phyloP scores from a whole-genome alignment of 257 asterid species.

The Penstemon barbatus region DNA sequence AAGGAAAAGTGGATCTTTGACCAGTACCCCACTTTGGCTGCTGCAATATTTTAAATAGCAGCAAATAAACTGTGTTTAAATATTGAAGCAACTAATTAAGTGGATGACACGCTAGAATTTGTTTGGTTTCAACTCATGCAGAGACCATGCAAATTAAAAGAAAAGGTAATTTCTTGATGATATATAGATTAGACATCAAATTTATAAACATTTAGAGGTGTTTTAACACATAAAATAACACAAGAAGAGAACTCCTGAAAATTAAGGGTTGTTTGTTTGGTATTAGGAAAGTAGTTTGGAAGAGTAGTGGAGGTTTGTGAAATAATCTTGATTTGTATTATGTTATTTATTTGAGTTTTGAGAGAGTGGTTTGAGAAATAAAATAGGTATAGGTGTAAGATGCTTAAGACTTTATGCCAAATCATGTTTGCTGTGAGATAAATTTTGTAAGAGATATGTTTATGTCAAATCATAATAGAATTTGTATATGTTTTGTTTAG shows the following conservation, averaged over 20 bases:
- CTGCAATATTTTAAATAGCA: slow-evolving; percentile 6
- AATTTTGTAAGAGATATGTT: no score
- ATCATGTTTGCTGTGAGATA: no score
- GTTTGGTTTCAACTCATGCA: slow-evolving; percentile 8
- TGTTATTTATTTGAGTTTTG: no score
- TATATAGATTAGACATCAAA: background rate
- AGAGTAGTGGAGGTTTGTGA: background rate
- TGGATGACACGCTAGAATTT: slow-evolving; percentile 24
- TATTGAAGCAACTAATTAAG: background rate
- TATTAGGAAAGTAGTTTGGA: no score
- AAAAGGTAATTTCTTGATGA: background rate
- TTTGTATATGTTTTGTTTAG: no score
- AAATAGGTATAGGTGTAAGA: no score
- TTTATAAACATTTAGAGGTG: background rate
- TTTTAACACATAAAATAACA: background rate
- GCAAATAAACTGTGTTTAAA: background rate
- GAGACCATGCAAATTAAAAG: slow-evolving; percentile 16
- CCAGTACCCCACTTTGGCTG: slow-evolving; percentile 41
- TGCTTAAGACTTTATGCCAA: no score
- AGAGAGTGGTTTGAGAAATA: no score
- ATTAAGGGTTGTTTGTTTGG: no score
- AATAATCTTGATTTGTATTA: no score
- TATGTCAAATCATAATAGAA: no score
- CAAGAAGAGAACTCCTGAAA: background rate
- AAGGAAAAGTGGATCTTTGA: slow-evolving; percentile 31